Conservation (phyloP, 192 early-diverging fungal genomes). For the Coemansia sp. region DNA sequence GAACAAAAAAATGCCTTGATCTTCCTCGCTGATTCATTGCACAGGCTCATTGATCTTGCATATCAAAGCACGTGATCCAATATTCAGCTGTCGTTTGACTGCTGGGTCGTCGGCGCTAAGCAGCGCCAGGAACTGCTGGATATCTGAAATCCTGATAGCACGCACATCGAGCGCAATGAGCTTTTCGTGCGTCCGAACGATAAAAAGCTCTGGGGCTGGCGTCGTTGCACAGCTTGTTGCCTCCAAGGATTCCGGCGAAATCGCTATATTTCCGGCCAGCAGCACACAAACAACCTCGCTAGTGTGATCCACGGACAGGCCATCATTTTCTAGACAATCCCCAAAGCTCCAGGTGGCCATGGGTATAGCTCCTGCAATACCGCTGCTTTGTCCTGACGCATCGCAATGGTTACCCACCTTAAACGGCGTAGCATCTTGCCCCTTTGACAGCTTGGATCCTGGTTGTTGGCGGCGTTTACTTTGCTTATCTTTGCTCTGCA, state of each 20-base stretch:
- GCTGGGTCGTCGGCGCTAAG: not conserved
- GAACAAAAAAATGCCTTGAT: not conserved
- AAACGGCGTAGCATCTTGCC: too few species aligned
- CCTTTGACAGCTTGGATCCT: not conserved
- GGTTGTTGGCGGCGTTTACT: not conserved
- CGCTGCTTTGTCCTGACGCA: not conserved
- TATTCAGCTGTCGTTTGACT: not conserved
- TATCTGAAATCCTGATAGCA: not conserved
- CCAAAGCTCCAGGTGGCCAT: not conserved
- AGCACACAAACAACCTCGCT: slow-evolving; percentile 12
- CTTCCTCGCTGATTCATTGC: not conserved
- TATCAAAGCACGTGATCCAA: not conserved
- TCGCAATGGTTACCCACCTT: too few species aligned
- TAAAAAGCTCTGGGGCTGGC: not conserved
- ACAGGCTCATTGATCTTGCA: not conserved
- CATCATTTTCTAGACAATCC: not conserved
- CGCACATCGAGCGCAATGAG: slow-evolving; percentile 10
- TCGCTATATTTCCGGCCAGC: not conserved
- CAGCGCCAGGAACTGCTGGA: not conserved
- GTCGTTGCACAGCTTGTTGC: not conserved
- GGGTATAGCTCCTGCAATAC: slow-evolving; percentile 8
- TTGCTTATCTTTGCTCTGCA: not conserved
- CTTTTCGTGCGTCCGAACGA: not conserved
- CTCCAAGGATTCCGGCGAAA: not conserved
- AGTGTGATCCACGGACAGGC: not conserved